A percentile compares a stretch with the other conserved stretches of the same genome.
These are phyloP conservation scores for Hylodesmum podocarpum DNA, from an alignment of 306 rosid species.

Conservation along the genomic window DNA sequence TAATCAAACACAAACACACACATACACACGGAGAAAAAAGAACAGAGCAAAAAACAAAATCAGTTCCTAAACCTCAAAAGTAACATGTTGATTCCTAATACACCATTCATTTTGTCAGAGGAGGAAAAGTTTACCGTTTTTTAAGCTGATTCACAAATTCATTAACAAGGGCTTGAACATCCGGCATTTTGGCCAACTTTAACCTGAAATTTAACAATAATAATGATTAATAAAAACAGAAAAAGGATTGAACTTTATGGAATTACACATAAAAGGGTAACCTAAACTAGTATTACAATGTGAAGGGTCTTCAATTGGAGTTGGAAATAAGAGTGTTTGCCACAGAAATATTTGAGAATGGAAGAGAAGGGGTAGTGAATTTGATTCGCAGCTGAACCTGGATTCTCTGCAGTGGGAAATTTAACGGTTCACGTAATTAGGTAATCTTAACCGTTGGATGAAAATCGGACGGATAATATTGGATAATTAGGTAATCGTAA, in stretches of 20 bases:
- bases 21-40: not conserved
- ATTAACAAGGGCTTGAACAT: conserved; percentile 73
- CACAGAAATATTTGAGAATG: not conserved
- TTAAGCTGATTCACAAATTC: conserved; percentile 75
- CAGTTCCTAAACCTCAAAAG: conserved; percentile 15
- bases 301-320: not conserved
- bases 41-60: too few relatives aligned
- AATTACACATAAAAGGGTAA: conserved; percentile 8
- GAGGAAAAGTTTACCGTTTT: conserved; percentile 59
- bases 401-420: not conserved
- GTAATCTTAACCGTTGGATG: not conserved
- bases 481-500: not conserved
- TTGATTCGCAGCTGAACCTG: not conserved
- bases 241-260: not conserved
- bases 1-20: not conserved
- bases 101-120: not conserved
- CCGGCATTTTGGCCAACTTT: conserved; percentile 69
- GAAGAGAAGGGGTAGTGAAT: not conserved
- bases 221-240: not conserved
- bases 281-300: not conserved
- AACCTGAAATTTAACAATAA: conserved; percentile 32
- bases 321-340: not conserved
- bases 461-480: not conserved
- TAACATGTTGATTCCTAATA: conserved; percentile 4
- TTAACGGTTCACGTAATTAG: not conserved